Conservation (phyloP, 1,284 basidiomycete species). For the Porphyrellus sp. region DNA sequence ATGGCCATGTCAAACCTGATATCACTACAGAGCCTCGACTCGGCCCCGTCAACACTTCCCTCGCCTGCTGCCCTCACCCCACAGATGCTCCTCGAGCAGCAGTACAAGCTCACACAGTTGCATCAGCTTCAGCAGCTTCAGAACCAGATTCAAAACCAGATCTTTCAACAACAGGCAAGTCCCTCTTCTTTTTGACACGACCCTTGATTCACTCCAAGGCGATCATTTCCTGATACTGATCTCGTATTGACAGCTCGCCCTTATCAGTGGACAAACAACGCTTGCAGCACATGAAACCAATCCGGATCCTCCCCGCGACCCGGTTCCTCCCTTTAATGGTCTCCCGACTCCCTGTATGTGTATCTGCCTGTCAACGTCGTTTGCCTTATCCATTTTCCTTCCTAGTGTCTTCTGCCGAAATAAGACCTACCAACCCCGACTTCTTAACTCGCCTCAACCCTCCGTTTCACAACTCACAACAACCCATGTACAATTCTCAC, state of each 20-base stretch:
- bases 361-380: constrained; percentile 8
- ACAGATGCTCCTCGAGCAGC: constrained; percentile 53
- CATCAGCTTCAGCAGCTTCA: constrained; percentile 77
- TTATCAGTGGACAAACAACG: constrained; percentile 55
- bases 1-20: constrained; percentile 46
- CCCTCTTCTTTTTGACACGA: not conserved
- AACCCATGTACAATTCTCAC: constrained; percentile 26
- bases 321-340: constrained; percentile 47
- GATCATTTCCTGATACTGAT: constrained; percentile 18
- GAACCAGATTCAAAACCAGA: constrained; percentile 78
- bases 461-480: constrained; percentile 38
- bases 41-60: constrained; percentile 11
- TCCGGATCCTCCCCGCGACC: constrained; percentile 39
- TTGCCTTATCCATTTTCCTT: constrained; percentile 7
- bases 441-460: constrained; percentile 63
- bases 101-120: constrained; percentile 68
- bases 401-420: constrained; percentile 60
- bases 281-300: constrained; percentile 36
- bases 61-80: constrained; percentile 33
- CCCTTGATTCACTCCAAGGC: not conserved
- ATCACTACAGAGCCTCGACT: constrained; percentile 41
- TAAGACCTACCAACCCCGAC: constrained; percentile 58
- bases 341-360: constrained; percentile 69
- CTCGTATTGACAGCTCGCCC: constrained; percentile 54
- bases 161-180: constrained; percentile 78